Conservation (phyloP, 2,329 filamentous ascomycete species). For the Hymenoscyphus salicellus region DNA sequence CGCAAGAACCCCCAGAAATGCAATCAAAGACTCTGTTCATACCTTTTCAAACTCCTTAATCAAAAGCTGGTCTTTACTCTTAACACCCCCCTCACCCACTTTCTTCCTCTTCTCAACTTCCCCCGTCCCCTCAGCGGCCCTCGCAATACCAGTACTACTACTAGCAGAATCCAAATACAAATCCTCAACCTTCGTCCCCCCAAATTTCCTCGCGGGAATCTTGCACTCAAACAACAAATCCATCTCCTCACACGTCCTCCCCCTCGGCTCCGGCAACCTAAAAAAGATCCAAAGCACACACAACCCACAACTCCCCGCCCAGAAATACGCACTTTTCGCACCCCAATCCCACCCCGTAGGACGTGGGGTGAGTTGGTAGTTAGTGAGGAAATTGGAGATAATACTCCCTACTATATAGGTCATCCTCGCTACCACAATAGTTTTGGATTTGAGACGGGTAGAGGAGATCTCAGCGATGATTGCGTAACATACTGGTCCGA, state of each 20-base stretch:
- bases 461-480: constrained; percentile 44
- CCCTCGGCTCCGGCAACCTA: constrained; percentile 48
- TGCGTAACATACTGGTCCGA: constrained; percentile 45
- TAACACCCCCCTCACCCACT: not conserved
- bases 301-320: constrained; percentile 39
- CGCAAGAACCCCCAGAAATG: too few relatives aligned
- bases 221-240: constrained; percentile 76
- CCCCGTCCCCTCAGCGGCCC: not conserved
- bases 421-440: constrained; percentile 60
- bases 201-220: constrained; percentile 9
- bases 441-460: constrained; percentile 73
- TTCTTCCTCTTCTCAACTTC: not conserved
- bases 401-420: constrained; percentile 39
- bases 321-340: constrained; percentile 43
- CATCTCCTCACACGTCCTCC: constrained; percentile 78
- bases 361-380: constrained; percentile 60
- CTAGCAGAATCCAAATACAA: not conserved
- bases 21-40: too few relatives aligned
- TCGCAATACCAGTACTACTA: not conserved
- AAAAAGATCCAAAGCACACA: constrained; percentile 41
- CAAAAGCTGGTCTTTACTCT: not conserved
- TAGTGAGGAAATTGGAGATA: constrained; percentile 54
- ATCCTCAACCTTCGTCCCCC: constrained; percentile 7
- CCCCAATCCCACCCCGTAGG: constrained; percentile 38
- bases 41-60: too few relatives aligned